Percentiles rank a stretch among this genome's conserved stretches.
phyloP scores from a whole-genome alignment of 768 basidiomycete genomes.

The Mycena venus region DNA sequence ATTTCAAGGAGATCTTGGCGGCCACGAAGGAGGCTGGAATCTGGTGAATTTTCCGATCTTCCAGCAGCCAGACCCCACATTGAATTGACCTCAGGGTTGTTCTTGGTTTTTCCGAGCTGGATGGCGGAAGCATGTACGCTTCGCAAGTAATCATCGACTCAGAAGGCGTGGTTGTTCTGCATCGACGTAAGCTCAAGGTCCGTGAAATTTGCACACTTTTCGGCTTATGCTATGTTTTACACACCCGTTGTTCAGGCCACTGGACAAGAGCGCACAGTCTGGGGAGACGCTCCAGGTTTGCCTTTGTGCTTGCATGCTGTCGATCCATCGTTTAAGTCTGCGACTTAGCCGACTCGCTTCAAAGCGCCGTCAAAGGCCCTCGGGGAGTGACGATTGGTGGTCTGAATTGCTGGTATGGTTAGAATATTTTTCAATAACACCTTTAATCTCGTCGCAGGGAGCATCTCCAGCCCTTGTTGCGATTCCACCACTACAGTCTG shows the following conservation, averaged over 20 bases:
- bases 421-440: background rate
- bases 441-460: conserved; percentile 14
- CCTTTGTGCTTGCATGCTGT: background rate
- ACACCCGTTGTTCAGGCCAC: conserved; percentile 12
- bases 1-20: conserved; percentile 28
- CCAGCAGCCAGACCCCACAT: background rate
- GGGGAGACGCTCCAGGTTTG: conserved; percentile 35
- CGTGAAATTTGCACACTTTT: background rate
- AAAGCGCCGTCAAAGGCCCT: conserved; percentile 30
- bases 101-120: conserved; percentile 31
- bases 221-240: background rate
- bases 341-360: conserved; percentile 24
- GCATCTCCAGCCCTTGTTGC: conserved; percentile 35
- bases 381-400: conserved; percentile 20
- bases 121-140: conserved; percentile 34
- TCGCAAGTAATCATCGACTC: conserved; percentile 32
- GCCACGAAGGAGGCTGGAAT: conserved; percentile 33
- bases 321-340: background rate
- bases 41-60: background rate
- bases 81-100: conserved; percentile 28
- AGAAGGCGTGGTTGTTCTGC: conserved; percentile 28
- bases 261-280: conserved; percentile 36
- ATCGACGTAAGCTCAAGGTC: conserved; percentile 36
- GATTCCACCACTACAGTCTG: conserved; percentile 32
- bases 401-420: conserved; percentile 33